These are phyloP conservation scores for Luffa acutangula DNA, from an alignment of 306 rosid species.

Conservation along the genomic window DNA sequence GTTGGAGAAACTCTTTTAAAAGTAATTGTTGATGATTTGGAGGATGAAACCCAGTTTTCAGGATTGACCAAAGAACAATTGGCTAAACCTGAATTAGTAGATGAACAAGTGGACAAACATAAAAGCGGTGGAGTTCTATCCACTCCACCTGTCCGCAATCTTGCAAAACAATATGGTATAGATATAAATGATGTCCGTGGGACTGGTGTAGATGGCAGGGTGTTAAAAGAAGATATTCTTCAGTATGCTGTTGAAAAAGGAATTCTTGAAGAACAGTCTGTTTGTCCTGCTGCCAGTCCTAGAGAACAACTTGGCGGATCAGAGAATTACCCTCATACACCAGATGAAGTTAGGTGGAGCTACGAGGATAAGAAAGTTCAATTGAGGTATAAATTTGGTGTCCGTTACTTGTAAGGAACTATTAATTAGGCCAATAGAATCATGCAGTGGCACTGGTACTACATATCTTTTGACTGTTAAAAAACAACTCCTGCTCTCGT, in stretches of 20 bases:
- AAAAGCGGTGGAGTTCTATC: conserved; percentile 39
- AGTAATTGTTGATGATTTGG: conserved; percentile 33
- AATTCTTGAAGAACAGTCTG: conserved; percentile 26
- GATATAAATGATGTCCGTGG: conserved; percentile 62
- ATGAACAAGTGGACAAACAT: conserved; percentile 22
- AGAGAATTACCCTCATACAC: conserved; percentile 15
- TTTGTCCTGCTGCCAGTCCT: conserved; percentile 21
- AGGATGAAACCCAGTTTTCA: conserved; percentile 33
- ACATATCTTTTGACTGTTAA: neutral
- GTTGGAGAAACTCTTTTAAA: conserved; percentile 87
- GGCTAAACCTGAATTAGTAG: conserved; percentile 26
- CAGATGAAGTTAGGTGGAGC: conserved; percentile 23
- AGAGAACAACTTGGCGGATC: conserved; percentile 26
- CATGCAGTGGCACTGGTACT: neutral
- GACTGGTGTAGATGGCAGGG: conserved; percentile 74
- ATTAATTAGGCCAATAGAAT: neutral
- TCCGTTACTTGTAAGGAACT: neutral
- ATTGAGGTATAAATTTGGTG: conserved; percentile 37
- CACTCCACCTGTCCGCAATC: conserved; percentile 68
- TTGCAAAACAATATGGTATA: conserved; percentile 68
- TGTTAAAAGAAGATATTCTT: conserved; percentile 65
- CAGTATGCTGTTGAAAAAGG: conserved; percentile 50
- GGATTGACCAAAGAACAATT: conserved; percentile 13
- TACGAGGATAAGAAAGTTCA: conserved; percentile 43
- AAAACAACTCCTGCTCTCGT: neutral